phyloP scores from a whole-genome alignment of 208 protist species.

The Acanthamoeba comandoni region DNA sequence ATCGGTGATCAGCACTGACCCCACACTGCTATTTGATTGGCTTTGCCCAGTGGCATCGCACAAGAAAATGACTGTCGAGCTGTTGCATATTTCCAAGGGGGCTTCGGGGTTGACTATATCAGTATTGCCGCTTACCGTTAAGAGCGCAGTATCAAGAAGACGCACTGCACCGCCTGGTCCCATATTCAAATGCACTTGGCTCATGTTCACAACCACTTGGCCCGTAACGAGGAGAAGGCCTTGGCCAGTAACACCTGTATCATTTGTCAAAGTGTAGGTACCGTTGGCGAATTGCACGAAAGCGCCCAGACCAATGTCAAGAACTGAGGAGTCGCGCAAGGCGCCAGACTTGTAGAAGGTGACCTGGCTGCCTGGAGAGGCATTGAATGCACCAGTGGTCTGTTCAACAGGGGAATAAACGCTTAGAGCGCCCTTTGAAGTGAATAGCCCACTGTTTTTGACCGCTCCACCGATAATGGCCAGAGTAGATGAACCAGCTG shows the following conservation, averaged over 20 bases:
- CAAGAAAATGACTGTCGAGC: too few species aligned
- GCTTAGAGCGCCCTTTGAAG: too few species aligned
- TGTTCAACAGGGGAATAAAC: too few species aligned
- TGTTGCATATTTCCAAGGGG: conserved; percentile 14
- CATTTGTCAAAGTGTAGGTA: conserved; percentile 46
- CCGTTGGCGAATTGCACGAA: conserved; percentile 17
- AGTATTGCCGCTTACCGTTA: conserved; percentile 15
- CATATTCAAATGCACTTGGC: not conserved
- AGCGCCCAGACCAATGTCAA: conserved; percentile 39
- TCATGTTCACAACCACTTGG: not conserved
- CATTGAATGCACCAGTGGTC: too few species aligned
- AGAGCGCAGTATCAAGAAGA: conserved; percentile 17
- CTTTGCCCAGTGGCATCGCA: too few species aligned
- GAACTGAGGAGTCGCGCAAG: not conserved
- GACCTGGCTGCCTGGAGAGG: not conserved
- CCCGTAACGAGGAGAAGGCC: conserved; percentile 23
- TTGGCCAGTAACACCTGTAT: not conserved
- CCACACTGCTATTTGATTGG: too few species aligned
- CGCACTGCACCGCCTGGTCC: not conserved
- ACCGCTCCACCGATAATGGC: too few species aligned
- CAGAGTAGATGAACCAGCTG: too few species aligned
- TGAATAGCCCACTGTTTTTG: too few species aligned
- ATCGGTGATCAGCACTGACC: too few species aligned
- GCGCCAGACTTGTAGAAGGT: conserved; percentile 23
- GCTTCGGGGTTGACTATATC: not conserved